Base-by-base conservation (phyloP, 352 stramenopile species). In the Globisporangium cystogenes region DNA sequence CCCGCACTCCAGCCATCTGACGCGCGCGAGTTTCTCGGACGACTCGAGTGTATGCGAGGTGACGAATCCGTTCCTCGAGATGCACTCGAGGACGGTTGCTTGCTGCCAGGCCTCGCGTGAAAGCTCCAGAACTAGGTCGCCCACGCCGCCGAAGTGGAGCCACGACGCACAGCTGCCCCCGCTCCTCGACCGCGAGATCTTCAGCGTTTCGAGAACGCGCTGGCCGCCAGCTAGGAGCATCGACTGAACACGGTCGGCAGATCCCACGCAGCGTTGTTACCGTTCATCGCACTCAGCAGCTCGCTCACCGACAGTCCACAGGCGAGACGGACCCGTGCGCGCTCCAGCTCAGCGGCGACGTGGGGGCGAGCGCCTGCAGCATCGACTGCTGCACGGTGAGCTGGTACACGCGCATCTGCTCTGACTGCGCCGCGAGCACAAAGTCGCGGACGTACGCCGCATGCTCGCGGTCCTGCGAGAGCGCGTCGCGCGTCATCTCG, bases 381-480 rank as follows among this genome's bases (percentile, higher is more conserved):
- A 41, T 41, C 36, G 36, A 2, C 26, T 29, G 26, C 26, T 29
- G 26, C 26, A 29, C 36, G 36, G 3, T 41, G 14, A 37, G 44
- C 23, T 37, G 44, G 29, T 49, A 49, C 44, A 24, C 33, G 8
- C 44, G 44, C 44, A 49, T 49, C 24, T 18, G n/a, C n/a, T 21
- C 44, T 1, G 23, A 21, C 24, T 49, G 44, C 23, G 10, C 29
- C 7, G 8, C 10, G 2, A 49, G 23, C 23, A 49, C 26, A 37
- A 49, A 49, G 23, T 31, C 29, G 23, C 29, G 44, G 16, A 49
- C 6, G 26, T 49, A 37, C 44, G 44, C 23, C 11, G 44, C 35
- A 15, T 20, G 20, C 24, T 8, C 23, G 14, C 23, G 26, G 26
- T 29, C 26, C 26, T 29, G 21, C 11, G 20, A 23, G 12, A 24